These are phyloP conservation scores for Lentinula guzmanii DNA, from an alignment of 768 basidiomycete species.

Conservation along the genomic window DNA sequence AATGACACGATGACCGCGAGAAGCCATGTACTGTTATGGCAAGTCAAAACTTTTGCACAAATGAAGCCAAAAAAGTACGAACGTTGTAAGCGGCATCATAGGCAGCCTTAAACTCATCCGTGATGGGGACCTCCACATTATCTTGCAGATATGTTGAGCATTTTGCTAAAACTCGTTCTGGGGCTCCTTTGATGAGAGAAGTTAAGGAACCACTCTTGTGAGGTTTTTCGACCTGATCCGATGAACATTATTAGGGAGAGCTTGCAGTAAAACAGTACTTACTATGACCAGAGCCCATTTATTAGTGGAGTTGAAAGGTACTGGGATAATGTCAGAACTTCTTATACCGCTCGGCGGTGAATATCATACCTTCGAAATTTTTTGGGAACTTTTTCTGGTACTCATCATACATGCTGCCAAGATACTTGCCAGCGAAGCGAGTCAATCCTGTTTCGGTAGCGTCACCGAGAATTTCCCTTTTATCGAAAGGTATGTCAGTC, in stretches of 20 bases:
- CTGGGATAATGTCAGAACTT: slow-evolving; percentile 12
- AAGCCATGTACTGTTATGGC: slow-evolving; percentile 59
- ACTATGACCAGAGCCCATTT: slow-evolving; percentile 72
- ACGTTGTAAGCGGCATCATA: slow-evolving; percentile 64
- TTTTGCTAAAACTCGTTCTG: slow-evolving; percentile 62
- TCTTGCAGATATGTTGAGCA: slow-evolving; percentile 55
- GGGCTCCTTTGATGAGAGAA: slow-evolving; percentile 63
- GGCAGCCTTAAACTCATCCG: slow-evolving; percentile 43
- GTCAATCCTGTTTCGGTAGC: slow-evolving; percentile 74
- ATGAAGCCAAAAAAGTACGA: slow-evolving; percentile 11
- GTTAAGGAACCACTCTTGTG: slow-evolving; percentile 44
- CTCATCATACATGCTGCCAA: slow-evolving; percentile 46
- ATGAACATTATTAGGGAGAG: background rate
- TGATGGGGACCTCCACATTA: slow-evolving; percentile 40
- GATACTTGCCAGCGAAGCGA: slow-evolving; percentile 55
- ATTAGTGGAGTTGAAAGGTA: slow-evolving; percentile 69
- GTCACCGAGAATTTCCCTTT: slow-evolving; percentile 60
- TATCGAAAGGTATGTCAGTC: slow-evolving; percentile 53
- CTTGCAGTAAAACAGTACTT: slow-evolving; percentile 15
- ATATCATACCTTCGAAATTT: slow-evolving; percentile 47
- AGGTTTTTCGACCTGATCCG: slow-evolving; percentile 44
- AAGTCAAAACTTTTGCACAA: background rate
- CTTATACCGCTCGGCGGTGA: background rate
- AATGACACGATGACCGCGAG: slow-evolving; percentile 69
- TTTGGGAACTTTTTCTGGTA: slow-evolving; percentile 46